Evolutionary conservation across 2,329 filamentous ascomycete genomes (phyloP), one percentile per base, ranked within the genome.

Genomic region (Aspergillus nomiae): DNA sequence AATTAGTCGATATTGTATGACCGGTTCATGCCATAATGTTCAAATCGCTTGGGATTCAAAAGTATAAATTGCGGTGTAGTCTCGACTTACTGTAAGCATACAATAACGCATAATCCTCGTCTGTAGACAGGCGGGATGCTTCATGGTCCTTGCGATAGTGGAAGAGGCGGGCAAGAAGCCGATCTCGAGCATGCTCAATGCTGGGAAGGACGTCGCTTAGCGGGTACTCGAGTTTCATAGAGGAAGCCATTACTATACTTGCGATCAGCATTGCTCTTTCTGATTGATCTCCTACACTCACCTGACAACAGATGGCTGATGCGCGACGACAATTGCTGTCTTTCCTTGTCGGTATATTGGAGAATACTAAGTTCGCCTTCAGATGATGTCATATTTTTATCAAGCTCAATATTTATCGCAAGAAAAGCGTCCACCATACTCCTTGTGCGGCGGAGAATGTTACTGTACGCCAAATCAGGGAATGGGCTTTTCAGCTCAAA

Each of bases 401-500:
- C 85, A 43, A 96, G 93, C 65, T 97, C 89, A 12, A 97, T 87
- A 66, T 94, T 96, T 92, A 99, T 97, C 58, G 94, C 92, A 73
- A 98, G 94, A 77, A 99, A 97, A 43, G 92, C 90, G 77, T 97
- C 94, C 5, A 98, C 87, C 78, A 97, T 92, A 58, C 90, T 89
- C 65, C 90, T 89, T 1, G 94, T 97, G 11, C 90, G 90, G 26
- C 87, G 86, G 74, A 98, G 85, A 62, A 98, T 90, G 41, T 88
- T 86, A 5, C 85, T 86, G 74, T 91, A 94, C 19, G 87, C 85
- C 50, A 85, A 87, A 66, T 89, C 85, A 1, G 93, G 92, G 71
- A 99, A 99, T 0, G 94, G 92, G 0, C 94, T 92, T 46, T 89
- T 87, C 8, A 99, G 85, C 76, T 96, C 92, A 71, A 96, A 96